Evolutionary conservation across 257 asterid species (phyloP), one percentile per base, ranked within the genome.

Genomic region (Anisodus tanguticus): DNA sequence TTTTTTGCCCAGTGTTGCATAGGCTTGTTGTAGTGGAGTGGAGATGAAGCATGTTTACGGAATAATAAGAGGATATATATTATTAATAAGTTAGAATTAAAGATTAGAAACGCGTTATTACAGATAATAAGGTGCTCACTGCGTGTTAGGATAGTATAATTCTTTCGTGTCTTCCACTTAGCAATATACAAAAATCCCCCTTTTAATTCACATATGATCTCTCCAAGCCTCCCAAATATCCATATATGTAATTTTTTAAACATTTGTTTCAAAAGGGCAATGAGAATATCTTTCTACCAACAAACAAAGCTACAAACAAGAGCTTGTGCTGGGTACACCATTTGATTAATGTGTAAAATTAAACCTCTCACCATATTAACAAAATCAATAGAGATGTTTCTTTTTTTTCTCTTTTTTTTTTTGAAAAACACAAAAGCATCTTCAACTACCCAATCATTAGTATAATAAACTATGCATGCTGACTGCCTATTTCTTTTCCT

Each of bases 371-470:
- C 64, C 49, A 53, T 26, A 53, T 76, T 76, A 76, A 76, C 64
- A 82, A 51, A 79, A 77, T 69, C 84, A 79, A 81, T 41, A 80
- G 57, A 84, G 79, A 78, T 47, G 81, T 53, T 51, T 53, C 8
- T 22, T 22, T 22, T 22, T 22, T 22, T 22, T 31, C 1, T 31
- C 2, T 31, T 12, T 72, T 19, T 47, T n/a, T 72, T 31, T 76
- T 45, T 22, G 3, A 15, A 76, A 12, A 76, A 76, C 63, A 7
- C 64, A 53, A 76, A 79, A 88, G 88, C 90, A 85, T 87, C 90
- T 86, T 90, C 76, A 89, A 87, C 94, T 58, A 88, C 89, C 87
- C 90, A 91, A 89, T 88, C 87, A 91, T 91, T 88, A 68, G 76
- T 16, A 10, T 58, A 72, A 35, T 51, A 80, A 77, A 71, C 85